A percentile compares a stretch with the other conserved stretches of the same genome.
Conservation (phyloP, 352 stramenopile genomes). For the Phytophthora ohioensis region DNA sequence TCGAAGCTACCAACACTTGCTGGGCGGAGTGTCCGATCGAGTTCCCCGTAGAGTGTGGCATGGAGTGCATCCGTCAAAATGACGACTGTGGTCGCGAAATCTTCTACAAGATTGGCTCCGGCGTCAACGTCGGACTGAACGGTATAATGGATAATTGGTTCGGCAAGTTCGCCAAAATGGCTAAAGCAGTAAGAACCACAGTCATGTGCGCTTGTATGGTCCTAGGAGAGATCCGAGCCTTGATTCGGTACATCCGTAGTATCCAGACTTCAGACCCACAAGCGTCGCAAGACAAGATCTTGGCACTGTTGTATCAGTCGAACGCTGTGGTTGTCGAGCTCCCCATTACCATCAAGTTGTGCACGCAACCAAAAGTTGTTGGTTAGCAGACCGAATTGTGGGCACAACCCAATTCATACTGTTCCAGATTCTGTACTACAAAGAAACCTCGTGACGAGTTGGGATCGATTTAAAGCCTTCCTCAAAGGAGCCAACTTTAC, state of each 20-base stretch:
- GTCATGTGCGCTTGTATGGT: constrained; percentile 44
- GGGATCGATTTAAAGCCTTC: constrained; percentile 27
- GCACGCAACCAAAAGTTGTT: constrained; percentile 22
- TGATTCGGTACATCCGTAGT: constrained; percentile 40
- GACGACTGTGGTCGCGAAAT: constrained; percentile 45
- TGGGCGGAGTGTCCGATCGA: no score
- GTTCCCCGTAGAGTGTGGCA: no score
- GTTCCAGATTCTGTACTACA: constrained; percentile 19
- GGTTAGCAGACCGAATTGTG: constrained; percentile 28
- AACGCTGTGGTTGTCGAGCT: constrained; percentile 50
- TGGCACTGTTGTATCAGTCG: constrained; percentile 47
- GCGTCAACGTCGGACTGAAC: constrained; percentile 44
- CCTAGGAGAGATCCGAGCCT: constrained; percentile 29
- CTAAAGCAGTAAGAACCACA: constrained; percentile 43
- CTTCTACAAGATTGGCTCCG: constrained; percentile 39
- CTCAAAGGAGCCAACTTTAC: constrained; percentile 37
- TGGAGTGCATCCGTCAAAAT: no score
- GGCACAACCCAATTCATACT: constrained; percentile 27
- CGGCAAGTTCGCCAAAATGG: constrained; percentile 40
- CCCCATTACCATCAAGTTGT: constrained; percentile 50
- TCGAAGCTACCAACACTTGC: no score
- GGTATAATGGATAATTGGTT: constrained; percentile 52
- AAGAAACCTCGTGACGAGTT: constrained; percentile 31
- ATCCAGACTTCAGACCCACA: constrained; percentile 33
- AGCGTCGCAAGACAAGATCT: constrained; percentile 42